A percentile compares a stretch with the other conserved stretches of the same genome.
Evolutionary conservation across 139 green algal genomes (phyloP).

Genomic region (Closterium sp.): DNA sequence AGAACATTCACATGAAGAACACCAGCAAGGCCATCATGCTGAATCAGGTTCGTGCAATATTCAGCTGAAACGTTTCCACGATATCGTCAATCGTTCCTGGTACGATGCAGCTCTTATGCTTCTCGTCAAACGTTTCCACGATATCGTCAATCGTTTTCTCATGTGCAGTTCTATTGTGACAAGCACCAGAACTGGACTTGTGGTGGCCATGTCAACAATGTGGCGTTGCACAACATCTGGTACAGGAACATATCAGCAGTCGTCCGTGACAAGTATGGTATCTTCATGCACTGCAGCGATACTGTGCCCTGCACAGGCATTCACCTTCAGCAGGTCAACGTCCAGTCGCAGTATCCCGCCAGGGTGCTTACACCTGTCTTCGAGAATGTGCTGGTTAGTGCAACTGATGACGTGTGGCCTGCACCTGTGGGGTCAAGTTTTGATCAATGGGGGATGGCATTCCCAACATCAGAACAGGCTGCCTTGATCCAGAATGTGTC

Average conservation of each 20-base stretch:
- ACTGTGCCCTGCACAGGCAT: neutral
- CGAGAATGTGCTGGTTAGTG: neutral
- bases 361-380: neutral
- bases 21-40: conserved; percentile 14
- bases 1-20: neutral
- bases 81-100: neutral
- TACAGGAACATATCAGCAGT: neutral
- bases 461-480: neutral
- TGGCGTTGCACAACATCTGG: neutral
- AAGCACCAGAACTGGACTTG: neutral
- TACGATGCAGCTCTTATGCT: too few species aligned
- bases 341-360: neutral
- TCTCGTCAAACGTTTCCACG: too few species aligned
- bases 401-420: neutral
- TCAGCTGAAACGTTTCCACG: too few species aligned
- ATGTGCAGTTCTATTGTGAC: neutral
- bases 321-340: neutral
- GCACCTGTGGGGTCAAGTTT: neutral
- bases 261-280: neutral
- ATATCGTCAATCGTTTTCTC: neutral
- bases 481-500: neutral
- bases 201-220: neutral
- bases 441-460: neutral
- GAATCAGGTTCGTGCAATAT: neutral
- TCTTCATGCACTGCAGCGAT: neutral